These are phyloP conservation scores for Choanephora cucurbitarum DNA, from an alignment of 371 early-diverging fungal species.

Conservation along the genomic window DNA sequence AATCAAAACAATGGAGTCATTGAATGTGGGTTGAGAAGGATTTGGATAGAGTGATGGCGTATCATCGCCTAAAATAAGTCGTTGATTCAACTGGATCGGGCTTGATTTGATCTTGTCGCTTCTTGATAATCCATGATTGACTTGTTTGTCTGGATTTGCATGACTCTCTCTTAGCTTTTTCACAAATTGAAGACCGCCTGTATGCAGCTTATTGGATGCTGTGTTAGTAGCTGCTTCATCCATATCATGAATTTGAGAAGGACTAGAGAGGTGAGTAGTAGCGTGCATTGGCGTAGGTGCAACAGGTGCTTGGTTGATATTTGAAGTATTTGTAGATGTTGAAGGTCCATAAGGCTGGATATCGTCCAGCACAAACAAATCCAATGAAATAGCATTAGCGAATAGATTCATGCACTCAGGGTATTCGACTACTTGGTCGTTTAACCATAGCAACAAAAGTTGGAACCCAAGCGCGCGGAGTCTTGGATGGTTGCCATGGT, in stretches of 20 bases:
- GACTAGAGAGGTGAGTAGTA: slow-evolving; percentile 21
- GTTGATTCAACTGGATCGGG: slow-evolving; percentile 33
- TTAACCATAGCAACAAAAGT: slow-evolving; percentile 72
- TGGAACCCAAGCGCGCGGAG: slow-evolving; percentile 76
- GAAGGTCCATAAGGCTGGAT: slow-evolving; percentile 32
- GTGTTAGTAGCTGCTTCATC: slow-evolving; percentile 1
- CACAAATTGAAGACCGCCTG: slow-evolving; percentile 39
- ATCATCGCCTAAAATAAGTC: slow-evolving; percentile 45
- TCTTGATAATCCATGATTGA: slow-evolving; percentile 36
- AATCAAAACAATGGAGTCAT: slow-evolving; percentile 59
- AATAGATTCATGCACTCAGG: slow-evolving; percentile 67
- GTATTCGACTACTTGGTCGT: slow-evolving; percentile 64
- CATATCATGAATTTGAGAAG: slow-evolving; percentile 6
- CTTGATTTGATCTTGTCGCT: slow-evolving; percentile 39
- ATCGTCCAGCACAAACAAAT: slow-evolving; percentile 67
- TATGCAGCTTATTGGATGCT: slow-evolving; percentile 23
- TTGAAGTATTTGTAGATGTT: slow-evolving; percentile 13
- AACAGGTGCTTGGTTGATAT: neutral
- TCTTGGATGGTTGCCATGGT: slow-evolving; percentile 69
- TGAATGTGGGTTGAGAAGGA: slow-evolving; percentile 55
- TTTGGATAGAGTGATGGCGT: slow-evolving; percentile 57
- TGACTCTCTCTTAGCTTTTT: slow-evolving; percentile 45
- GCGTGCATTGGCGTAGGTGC: slow-evolving; percentile 16
- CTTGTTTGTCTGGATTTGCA: slow-evolving; percentile 22
- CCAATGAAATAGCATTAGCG: slow-evolving; percentile 64